Evolutionary conservation across 2,329 filamentous ascomycete species (phyloP), one percentile per base, ranked within the genome.

Genomic region (Penicillium decumbens): DNA sequence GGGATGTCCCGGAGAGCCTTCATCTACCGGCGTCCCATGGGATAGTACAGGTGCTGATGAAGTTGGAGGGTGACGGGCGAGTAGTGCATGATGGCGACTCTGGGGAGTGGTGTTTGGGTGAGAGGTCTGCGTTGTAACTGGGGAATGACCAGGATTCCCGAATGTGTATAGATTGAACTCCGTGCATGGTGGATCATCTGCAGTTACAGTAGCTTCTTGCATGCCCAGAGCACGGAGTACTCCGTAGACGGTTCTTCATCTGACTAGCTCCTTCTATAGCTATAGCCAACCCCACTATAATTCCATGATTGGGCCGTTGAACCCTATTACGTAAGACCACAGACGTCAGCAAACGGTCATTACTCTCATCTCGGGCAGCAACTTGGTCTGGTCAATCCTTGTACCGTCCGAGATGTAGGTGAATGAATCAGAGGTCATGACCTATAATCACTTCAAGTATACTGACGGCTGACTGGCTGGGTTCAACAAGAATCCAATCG

Each of bases 11-110:
- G 0, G 82, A 87, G 66, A 82, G 78, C 61, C 74, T 97, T 57
- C 87, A 91, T 69, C 65, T 78, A 9, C 85, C 91, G 7, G 93
- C 93, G 0, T 83, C 88, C 54, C 77, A 79, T 35, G 90, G 91
- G 1, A 76, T 96, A 6, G 53, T 84, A 54, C 87, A 92, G 72
- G 87, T 97, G 47, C 69, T 98, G 56, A 72, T 77, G 49, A 97
- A 97, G 75, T 72, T 98, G 57, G 74, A 83, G 66, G 73, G 71
- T 10, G 93, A 97, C 61, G 88, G 84, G 2, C 86, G 77, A 63
- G 87, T 87, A 3, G 63, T 65, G 30, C 60, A 67, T 50, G 64
- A 72, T 45, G 43, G 28, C 18, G 54, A 53, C 6, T 55, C 59
- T 20, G 68, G 63, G 43, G 51, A 50, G 44, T 70, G 68, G 70